A percentile compares a stretch with the other conserved stretches of the same genome.
phyloP scores from a whole-genome alignment of 768 basidiomycete genomes.

The Porpolomopsis calyptriformis region DNA sequence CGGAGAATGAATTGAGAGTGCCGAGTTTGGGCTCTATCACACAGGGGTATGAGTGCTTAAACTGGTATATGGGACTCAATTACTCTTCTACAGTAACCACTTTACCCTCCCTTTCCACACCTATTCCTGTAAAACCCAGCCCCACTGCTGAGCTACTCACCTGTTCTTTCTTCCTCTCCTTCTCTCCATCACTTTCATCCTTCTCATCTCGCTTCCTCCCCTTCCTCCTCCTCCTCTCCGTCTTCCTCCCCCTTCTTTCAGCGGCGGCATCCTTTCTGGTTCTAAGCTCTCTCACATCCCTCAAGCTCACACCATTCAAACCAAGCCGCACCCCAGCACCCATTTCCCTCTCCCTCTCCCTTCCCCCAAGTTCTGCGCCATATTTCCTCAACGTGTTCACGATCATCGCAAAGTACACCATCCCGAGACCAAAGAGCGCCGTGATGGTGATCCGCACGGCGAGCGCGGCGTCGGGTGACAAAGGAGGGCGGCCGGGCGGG shows the following conservation, averaged over 20 bases:
- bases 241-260: conserved; percentile 3
- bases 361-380: conserved; percentile 24
- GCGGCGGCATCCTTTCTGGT: too few species aligned
- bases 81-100: too few species aligned
- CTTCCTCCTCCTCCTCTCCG: conserved; percentile 9
- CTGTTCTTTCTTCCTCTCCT: conserved; percentile 3
- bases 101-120: neutral
- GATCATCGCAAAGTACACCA: conserved; percentile 53
- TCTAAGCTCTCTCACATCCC: too few species aligned
- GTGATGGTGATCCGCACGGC: conserved; percentile 49
- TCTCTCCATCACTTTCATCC: conserved; percentile 1
- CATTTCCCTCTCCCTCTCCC: conserved; percentile 4
- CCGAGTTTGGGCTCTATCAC: too few species aligned
- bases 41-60: too few species aligned
- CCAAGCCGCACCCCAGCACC: neutral
- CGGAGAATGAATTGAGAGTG: too few species aligned
- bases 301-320: too few species aligned
- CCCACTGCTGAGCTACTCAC: conserved; percentile 12
- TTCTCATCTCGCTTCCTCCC: conserved; percentile 3
- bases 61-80: too few species aligned
- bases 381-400: conserved; percentile 53
- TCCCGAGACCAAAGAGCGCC: conserved; percentile 40
- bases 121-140: conserved; percentile 10
- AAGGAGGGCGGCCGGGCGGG: conserved; percentile 22
- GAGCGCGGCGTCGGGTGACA: conserved; percentile 30